Percentiles rank a stretch among this genome's conserved stretches.
phyloP scores from a whole-genome alignment of 1,284 basidiomycete species.

The Stygiomarasmius scandens region DNA sequence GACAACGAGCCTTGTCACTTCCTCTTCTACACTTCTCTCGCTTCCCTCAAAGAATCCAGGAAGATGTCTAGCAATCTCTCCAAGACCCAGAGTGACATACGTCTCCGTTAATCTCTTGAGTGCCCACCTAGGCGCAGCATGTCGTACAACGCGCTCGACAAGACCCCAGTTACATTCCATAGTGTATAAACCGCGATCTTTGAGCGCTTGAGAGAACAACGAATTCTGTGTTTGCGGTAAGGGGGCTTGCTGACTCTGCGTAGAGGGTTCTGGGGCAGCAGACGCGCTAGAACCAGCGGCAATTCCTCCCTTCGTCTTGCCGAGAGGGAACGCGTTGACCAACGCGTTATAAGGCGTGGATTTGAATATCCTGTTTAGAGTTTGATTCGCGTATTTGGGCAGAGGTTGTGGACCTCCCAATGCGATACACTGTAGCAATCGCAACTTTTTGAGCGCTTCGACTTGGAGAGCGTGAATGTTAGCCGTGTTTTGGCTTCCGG shows the following conservation, averaged over 20 bases:
- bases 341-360: slow-evolving; percentile 62
- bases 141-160: slow-evolving; percentile 68
- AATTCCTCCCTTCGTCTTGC: slow-evolving; percentile 37
- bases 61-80: slow-evolving; percentile 58
- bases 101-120: slow-evolving; percentile 78
- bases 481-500: slow-evolving; percentile 22
- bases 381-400: slow-evolving; percentile 69
- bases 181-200: slow-evolving; percentile 17
- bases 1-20: slow-evolving; percentile 60
- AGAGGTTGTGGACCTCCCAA: slow-evolving; percentile 48
- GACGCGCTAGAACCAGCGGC: slow-evolving; percentile 38
- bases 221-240: no score
- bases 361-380: slow-evolving; percentile 62
- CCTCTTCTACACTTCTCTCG: slow-evolving; percentile 57
- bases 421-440: slow-evolving; percentile 58
- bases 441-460: slow-evolving; percentile 83
- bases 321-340: slow-evolving; percentile 58
- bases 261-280: no score
- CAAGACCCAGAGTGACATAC: slow-evolving; percentile 73
- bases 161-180: slow-evolving; percentile 53
- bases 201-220: slow-evolving; percentile 18
- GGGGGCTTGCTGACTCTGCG: slow-evolving; percentile 59
- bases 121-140: slow-evolving; percentile 73
- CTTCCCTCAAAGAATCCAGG: slow-evolving; percentile 24
- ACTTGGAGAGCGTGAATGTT: slow-evolving; percentile 73